Conservation (phyloP, 805 yeast genomes). For the Barnettozyma salicaria region DNA sequence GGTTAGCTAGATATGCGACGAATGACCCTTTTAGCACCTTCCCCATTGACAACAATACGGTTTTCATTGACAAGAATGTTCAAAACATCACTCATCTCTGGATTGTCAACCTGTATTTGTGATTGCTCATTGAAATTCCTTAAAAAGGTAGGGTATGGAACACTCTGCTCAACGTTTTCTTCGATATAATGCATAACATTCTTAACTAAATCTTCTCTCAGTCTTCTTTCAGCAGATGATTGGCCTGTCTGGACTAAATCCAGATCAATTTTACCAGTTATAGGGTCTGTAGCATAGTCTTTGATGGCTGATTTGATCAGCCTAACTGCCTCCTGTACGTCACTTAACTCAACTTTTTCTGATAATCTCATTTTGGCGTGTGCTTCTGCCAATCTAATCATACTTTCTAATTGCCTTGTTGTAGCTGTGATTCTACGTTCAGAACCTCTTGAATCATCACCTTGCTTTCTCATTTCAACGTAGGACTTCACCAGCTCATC, state of each 20-base stretch:
- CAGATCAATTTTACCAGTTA: constrained; percentile 96
- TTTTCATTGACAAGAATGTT: constrained; percentile 68
- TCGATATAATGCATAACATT: constrained; percentile 53
- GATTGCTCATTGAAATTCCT: constrained; percentile 61
- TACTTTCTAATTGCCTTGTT: constrained; percentile 91
- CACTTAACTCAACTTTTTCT: constrained; percentile 61
- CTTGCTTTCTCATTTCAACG: constrained; percentile 89
- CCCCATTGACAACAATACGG: constrained; percentile 62
- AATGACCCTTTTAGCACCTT: constrained; percentile 61
- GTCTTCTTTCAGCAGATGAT: constrained; percentile 74
- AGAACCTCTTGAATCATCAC: constrained; percentile 81
- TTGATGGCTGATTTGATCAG: constrained; percentile 90
- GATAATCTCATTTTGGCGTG: constrained; percentile 95
- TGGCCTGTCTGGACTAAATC: constrained; percentile 95
- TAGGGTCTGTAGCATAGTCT: constrained; percentile 97
- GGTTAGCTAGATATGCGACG: constrained; percentile 10
- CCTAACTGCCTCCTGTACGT: constrained; percentile 91
- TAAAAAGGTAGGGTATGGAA: constrained; percentile 54
- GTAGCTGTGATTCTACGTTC: constrained; percentile 96
- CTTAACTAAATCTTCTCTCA: constrained; percentile 65
- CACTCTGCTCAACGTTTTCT: constrained; percentile 37
- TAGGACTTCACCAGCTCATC: constrained; percentile 79
- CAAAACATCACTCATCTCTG: constrained; percentile 63
- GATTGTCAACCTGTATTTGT: constrained; percentile 58
- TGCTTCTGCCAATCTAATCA: constrained; percentile 93